Evolutionary conservation across 345 rosid genomes (phyloP).

Genomic region (Rhizophora mangle): DNA sequence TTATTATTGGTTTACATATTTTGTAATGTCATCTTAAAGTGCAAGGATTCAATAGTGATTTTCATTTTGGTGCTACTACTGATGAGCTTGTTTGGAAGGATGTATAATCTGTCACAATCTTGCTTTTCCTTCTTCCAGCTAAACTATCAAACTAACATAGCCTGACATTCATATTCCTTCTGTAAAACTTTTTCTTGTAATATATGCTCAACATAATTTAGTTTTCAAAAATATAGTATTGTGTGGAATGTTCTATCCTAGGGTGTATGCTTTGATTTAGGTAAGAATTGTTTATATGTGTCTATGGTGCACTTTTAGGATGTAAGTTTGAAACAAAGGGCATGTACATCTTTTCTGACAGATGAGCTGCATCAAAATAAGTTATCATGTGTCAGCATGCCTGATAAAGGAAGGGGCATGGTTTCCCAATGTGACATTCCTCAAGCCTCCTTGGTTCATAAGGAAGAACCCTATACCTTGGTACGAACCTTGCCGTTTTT

Average conservation of each 20-base stretch:
- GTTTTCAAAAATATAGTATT: not conserved
- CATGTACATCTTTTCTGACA: slow-evolving; percentile 21
- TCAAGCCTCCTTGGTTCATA: slow-evolving; percentile 63
- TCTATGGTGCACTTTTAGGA: not conserved
- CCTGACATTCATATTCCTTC: too few relatives aligned
- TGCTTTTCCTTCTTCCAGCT: too few relatives aligned
- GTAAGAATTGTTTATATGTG: not conserved
- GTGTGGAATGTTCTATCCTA: not conserved
- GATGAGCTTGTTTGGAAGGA: too few relatives aligned
- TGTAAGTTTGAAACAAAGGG: slow-evolving; percentile 4
- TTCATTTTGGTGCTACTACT: too few relatives aligned
- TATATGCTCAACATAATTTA: too few relatives aligned
- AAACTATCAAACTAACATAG: too few relatives aligned
- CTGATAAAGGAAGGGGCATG: slow-evolving; percentile 77
- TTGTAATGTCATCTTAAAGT: too few relatives aligned
- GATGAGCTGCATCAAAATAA: slow-evolving; percentile 44
- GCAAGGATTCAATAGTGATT: too few relatives aligned
- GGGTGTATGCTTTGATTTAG: not conserved
- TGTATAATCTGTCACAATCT: too few relatives aligned
- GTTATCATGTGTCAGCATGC: slow-evolving; percentile 43
- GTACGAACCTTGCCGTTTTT: slow-evolving; percentile 33
- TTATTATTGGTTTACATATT: too few relatives aligned
- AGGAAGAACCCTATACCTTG: slow-evolving; percentile 68
- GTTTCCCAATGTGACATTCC: slow-evolving; percentile 56
- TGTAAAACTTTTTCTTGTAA: too few relatives aligned